Conservation (phyloP, 208 protist genomes). For the Leishmania tropica region DNA sequence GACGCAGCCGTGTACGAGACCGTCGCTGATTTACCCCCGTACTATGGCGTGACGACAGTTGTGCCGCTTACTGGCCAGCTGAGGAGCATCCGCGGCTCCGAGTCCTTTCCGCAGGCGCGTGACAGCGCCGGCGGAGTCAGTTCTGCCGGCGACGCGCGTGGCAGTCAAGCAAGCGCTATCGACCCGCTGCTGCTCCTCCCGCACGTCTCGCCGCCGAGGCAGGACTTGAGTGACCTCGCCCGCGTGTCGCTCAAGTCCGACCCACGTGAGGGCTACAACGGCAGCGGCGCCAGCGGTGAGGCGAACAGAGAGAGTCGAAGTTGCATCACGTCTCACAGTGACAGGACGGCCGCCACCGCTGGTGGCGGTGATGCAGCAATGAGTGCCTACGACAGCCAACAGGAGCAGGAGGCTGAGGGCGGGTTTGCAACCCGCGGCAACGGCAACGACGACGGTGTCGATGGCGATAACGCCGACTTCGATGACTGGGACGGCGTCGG, state of each 20-base stretch:
- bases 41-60: constrained; percentile 8
- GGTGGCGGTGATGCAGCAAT: background rate
- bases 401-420: constrained; percentile 13
- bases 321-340: background rate
- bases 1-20: constrained; percentile 31
- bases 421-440: constrained; percentile 7
- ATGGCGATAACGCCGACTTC: constrained; percentile 16
- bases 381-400: constrained; percentile 10
- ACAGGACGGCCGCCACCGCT: background rate
- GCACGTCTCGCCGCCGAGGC: constrained; percentile 23
- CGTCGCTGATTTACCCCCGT: constrained; percentile 20
- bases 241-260: background rate
- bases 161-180: constrained; percentile 21
- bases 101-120: constrained; percentile 12
- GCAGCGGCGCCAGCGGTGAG: background rate
- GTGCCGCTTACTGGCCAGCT: constrained; percentile 1
- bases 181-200: constrained; percentile 56
- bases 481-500: background rate
- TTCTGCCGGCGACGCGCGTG: background rate
- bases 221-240: background rate
- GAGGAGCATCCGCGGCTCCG: constrained; percentile 4
- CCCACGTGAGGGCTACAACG: background rate
- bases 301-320: background rate
- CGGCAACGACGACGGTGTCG: constrained; percentile 27
- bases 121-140: constrained; percentile 11